Base-by-base conservation (phyloP, 768 basidiomycete genomes). In the Russula virescens region DNA sequence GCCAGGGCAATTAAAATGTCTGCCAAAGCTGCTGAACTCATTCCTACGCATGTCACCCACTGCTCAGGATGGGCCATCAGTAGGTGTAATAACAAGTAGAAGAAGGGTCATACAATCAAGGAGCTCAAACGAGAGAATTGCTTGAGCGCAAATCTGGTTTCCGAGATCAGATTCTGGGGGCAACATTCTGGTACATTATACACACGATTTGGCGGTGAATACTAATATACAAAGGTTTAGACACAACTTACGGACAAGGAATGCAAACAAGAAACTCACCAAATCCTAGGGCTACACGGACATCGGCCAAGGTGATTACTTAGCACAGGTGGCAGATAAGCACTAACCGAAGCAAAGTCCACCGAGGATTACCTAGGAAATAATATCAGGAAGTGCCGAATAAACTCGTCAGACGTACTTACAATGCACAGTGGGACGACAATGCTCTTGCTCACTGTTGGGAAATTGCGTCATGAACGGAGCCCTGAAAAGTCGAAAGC, bases 1-100 rank as follows among this genome's bases (percentile, higher is more conserved):
- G 79, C 72, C 52, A 71, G 62, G 2, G 81, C 82, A 52, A 82
- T 81, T 59, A 81, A 72, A 62, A 80, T 73, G 65, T 82, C 81
- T 13, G 80, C 77, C 19, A 76, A 76, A n/a, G 79, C 78, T 25
- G 79, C 79, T 59, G 78, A 76, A 38, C 79, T 78, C 11, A 73
- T 28, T 1, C 80, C 82, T 26, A 75, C 66, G 64, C 76, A 78
- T 9, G 81, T 79, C 16, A 83, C 75, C 82, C 81, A 82, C 81
- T 77, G 56, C 38, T 13, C 42, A 43, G 42, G 16, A 1, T 10
- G 13, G 16, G 23, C 23, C 18, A 19, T 53, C 11, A 58, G 50
- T 19, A 21, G 13, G 14, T 9, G 26, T 38, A 28, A 46, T 45
- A 43, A 19, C 23, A 23, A 28, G 26, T 13, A 31, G 11, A 25